Base-by-base conservation (phyloP, 2,329 filamentous ascomycete genomes). In the Colletotrichum truncatum region DNA sequence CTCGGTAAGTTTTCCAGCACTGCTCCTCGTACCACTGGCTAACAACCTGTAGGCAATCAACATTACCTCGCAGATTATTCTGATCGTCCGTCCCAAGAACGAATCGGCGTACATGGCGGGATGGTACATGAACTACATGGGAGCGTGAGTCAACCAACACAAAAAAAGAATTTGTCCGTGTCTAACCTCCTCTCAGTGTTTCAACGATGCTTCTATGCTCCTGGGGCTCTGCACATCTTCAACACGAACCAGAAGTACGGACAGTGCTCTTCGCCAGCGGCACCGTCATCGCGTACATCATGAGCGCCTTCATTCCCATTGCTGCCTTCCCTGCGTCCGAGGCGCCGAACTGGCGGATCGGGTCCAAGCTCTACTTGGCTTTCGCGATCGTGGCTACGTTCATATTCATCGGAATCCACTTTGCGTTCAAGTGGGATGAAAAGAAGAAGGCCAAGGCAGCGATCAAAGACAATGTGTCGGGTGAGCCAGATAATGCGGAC, bases 41-140 rank as follows among this genome's bases (percentile, higher is more conserved):
- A 11, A 4, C 3, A 9, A 34, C 11, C 9, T 23, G 8, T 6
- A 61, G 62, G 41, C 26, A 2, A 54, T 65, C 21, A 61, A 65
- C 26, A 65, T 65, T 18, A 16, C 48, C 3, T 65, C 62, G 1
- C 52, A 53, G n/a, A 28, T 63, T 3, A 66, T 66, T 2, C 38
- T 57, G 11, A 63, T 57, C 16, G n/a, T 64, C 25, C 52, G 51
- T 3, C 58, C 64, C 2, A 57, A 14, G 4, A 66, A 66, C 1
- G 39, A 64, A 39, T 25, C 39, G 11, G 58, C 64, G 5, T 57
- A 57, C 18, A 66, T 66, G 52, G 38, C 58, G 10, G 62, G 62
- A 11, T 65, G 62, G 48, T 65, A 65, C 41, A 61, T 65, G 56
- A 65, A 65, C 14, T 65, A 55, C 12, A 61, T 61, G 9, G 62